Evolutionary conservation across 1,284 basidiomycete species (phyloP).

Genomic region (Gomphus sp.): DNA sequence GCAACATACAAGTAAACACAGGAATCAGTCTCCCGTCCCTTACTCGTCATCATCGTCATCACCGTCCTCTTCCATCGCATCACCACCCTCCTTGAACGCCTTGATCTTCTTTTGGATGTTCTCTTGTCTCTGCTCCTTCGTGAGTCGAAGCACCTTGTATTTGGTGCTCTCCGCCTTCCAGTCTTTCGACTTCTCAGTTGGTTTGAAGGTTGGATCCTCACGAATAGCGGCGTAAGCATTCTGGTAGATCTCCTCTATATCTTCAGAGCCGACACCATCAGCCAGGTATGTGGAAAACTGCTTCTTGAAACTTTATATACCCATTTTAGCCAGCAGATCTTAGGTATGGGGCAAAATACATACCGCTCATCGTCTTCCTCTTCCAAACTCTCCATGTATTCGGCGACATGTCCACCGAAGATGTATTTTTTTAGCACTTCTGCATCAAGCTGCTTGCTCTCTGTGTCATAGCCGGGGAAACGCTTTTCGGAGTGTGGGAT

Average conservation of each 20-base stretch:
- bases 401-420: constrained; percentile 94
- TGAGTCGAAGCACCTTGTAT: constrained; percentile 66
- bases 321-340: neutral
- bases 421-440: constrained; percentile 98
- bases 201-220: constrained; percentile 87
- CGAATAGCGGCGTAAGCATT: constrained; percentile 91
- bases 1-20: neutral
- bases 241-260: constrained; percentile 95
- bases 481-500: constrained; percentile 98
- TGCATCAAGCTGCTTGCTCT: constrained; percentile 89
- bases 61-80: constrained; percentile 38
- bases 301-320: constrained; percentile 81
- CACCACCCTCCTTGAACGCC: constrained; percentile 64
- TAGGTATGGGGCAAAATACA: constrained; percentile 16
- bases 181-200: constrained; percentile 87
- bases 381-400: constrained; percentile 99
- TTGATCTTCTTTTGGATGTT: constrained; percentile 79
- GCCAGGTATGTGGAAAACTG: constrained; percentile 95
- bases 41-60: constrained; percentile 37
- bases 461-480: constrained; percentile 97
- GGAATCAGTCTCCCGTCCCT: neutral
- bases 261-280: constrained; percentile 91
- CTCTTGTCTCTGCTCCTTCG: constrained; percentile 67
- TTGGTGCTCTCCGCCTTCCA: constrained; percentile 87
- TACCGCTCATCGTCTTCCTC: constrained; percentile 98